Evolutionary conservation across 2,329 filamentous ascomycete species (phyloP), one percentile per base, ranked within the genome.

Genomic region (Aureobasidium melanogenum): DNA sequence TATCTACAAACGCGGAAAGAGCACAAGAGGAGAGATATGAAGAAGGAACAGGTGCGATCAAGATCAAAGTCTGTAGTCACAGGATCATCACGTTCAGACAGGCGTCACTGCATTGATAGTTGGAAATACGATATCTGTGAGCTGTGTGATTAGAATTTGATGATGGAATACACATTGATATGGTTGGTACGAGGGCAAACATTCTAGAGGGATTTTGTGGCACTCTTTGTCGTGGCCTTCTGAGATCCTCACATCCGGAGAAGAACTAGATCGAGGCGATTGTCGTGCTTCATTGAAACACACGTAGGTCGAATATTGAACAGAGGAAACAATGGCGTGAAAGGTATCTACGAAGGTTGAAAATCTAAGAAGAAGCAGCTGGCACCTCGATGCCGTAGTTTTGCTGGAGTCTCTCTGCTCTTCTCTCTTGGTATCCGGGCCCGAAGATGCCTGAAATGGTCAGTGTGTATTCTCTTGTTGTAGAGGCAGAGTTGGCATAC

Each of bases 301-400:
- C 26, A 15, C 5, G 15, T 28, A 17, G 44, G 3, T 28, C 15
- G 7, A 47, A n/a, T 24, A 8, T 34, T 60, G 17, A 28, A 60
- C 44, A 54, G 34, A 48, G 46, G 59, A 61, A 44, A 36, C 9
- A 55, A 39, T 39, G 34, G 56, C 56, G 56, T 59, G 34, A 41
- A 59, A 59, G 61, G 61, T 62, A 61, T 62, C 44, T 61, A 62
- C 46, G 59, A 56, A 43, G 26, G 34, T 34, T 28, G 43, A 32
- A 54, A 26, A 41, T 64, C 48, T 62, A 64, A 34, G 60, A 61
- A 38, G 59, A 48, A 38, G 63, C 64, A 22, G 61, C 51, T 26
- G 50, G 56, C 70, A 96, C 86, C 66, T 96, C 91, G 70, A 95
- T 84, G 63, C 91, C 91, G 71, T 96, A 96, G 75, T 86, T 89